phyloP scores from a whole-genome alignment of 306 rosid genomes.

The Cucurbita ficifolia region DNA sequence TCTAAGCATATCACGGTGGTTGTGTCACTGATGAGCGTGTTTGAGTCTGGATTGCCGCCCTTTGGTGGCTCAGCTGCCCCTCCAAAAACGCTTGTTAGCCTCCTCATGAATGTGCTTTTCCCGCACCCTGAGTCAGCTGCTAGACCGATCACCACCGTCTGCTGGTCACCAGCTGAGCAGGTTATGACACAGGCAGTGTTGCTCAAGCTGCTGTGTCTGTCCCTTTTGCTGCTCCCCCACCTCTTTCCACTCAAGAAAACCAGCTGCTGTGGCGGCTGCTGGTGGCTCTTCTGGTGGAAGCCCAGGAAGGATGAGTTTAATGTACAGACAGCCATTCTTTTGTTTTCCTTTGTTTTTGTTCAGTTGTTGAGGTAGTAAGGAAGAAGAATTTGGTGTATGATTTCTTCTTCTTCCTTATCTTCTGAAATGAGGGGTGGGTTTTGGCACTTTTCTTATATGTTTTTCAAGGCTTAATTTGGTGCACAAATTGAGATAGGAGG shows the following conservation, averaged over 20 bases:
- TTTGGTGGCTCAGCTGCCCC: slow-evolving; percentile 91
- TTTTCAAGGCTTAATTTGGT: not conserved
- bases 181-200: slow-evolving; percentile 34
- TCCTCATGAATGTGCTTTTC: slow-evolving; percentile 95
- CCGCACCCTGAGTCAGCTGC: slow-evolving; percentile 99
- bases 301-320: slow-evolving; percentile 47
- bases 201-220: not conserved
- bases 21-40: slow-evolving; percentile 92
- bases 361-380: slow-evolving; percentile 14
- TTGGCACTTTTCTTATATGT: not conserved
- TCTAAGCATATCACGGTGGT: slow-evolving; percentile 93
- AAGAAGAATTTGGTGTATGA: slow-evolving; percentile 3
- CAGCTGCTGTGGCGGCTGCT: slow-evolving; percentile 18
- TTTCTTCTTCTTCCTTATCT: not conserved
- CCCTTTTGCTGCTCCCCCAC: slow-evolving; percentile 6
- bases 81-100: slow-evolving; percentile 90
- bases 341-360: not conserved
- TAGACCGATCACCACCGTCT: slow-evolving; percentile 85
- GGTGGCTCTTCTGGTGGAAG: slow-evolving; percentile 44
- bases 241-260: slow-evolving; percentile 40
- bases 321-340: slow-evolving; percentile 43
- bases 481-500: slow-evolving; percentile 2
- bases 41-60: slow-evolving; percentile 94
- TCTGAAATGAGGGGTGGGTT: slow-evolving; percentile 10
- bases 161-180: slow-evolving; percentile 41